phyloP scores from a whole-genome alignment of 2,329 filamentous ascomycete genomes.

The Thielaviopsis euricoi region DNA sequence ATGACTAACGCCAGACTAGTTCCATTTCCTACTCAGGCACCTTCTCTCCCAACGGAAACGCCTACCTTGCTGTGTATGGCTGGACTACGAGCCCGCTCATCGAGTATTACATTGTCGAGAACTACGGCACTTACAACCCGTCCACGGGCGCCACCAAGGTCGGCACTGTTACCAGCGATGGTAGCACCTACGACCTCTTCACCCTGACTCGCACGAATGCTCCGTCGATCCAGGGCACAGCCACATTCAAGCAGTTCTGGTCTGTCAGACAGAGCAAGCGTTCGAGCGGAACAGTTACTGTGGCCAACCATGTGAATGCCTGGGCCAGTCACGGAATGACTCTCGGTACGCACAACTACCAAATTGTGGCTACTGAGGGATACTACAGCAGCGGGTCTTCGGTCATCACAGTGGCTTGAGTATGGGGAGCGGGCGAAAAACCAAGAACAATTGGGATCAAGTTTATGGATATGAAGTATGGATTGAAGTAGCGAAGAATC shows the following conservation, averaged over 20 bases:
- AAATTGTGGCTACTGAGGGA: slow-evolving; percentile 38
- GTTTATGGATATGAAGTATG: no score
- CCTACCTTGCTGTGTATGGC: slow-evolving; percentile 23
- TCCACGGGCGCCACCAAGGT: slow-evolving; percentile 19
- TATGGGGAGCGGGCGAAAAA: no score
- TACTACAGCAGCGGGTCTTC: slow-evolving; percentile 33
- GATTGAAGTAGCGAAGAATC: no score
- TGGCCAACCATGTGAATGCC: slow-evolving; percentile 33
- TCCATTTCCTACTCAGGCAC: slow-evolving; percentile 18
- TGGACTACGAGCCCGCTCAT: slow-evolving; percentile 22
- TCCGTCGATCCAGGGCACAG: slow-evolving; percentile 31
- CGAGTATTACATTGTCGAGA: slow-evolving; percentile 25
- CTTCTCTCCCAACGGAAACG: slow-evolving; percentile 19
- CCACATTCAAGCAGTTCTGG: slow-evolving; percentile 37
- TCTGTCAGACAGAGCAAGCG: slow-evolving; percentile 33
- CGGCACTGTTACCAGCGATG: slow-evolving; percentile 22
- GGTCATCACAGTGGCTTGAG: slow-evolving; percentile 25
- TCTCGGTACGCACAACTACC: slow-evolving; percentile 33
- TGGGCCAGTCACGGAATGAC: slow-evolving; percentile 32
- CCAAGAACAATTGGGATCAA: no score
- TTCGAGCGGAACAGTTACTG: slow-evolving; percentile 31
- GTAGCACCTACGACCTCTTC: slow-evolving; percentile 23
- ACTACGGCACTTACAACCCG: slow-evolving; percentile 23
- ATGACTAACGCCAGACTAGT: slow-evolving; percentile 7
- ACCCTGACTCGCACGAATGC: slow-evolving; percentile 22